These are phyloP conservation scores for Carex kokanica DNA, from an alignment of 176 grass and related monocot genomes.

Conservation along the genomic window DNA sequence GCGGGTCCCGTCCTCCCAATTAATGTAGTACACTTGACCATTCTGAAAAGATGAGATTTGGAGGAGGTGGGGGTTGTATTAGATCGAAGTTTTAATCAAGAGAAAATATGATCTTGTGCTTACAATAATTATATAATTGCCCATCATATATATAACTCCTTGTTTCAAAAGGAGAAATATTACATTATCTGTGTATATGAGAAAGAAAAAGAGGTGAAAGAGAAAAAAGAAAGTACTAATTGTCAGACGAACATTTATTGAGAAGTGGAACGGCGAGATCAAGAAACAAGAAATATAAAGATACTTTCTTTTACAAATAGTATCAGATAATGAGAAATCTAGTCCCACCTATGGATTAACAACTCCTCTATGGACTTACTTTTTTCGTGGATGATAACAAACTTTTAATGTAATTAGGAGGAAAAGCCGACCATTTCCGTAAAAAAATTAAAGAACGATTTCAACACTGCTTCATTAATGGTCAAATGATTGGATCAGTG, in stretches of 20 bases:
- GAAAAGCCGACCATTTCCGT: not conserved
- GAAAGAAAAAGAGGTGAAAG: not conserved
- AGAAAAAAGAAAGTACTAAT: constrained; percentile 1
- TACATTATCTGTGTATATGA: not conserved
- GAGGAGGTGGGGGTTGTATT: constrained; percentile 2
- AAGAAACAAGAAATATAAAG: constrained; percentile 26
- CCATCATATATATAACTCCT: not conserved
- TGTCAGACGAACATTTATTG: constrained; percentile 10
- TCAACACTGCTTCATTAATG: constrained; percentile 46
- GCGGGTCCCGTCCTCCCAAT: constrained; percentile 82
- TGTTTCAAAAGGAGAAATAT: not conserved
- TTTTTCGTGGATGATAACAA: not conserved
- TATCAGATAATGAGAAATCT: no score
- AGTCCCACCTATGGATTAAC: no score
- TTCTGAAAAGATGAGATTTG: constrained; percentile 43
- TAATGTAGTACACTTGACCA: constrained; percentile 93
- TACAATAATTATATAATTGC: not conserved
- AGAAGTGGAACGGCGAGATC: constrained; percentile 32
- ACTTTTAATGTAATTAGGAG: not conserved
- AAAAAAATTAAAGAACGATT: not conserved
- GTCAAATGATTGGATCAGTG: constrained; percentile 51
- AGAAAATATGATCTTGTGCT: not conserved
- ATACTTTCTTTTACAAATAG: no score
- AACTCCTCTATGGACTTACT: not conserved
- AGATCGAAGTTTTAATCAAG: constrained; percentile 10